Conservation (phyloP, 2,329 filamentous ascomycete genomes). For the Arachnopeziza araneosa region DNA sequence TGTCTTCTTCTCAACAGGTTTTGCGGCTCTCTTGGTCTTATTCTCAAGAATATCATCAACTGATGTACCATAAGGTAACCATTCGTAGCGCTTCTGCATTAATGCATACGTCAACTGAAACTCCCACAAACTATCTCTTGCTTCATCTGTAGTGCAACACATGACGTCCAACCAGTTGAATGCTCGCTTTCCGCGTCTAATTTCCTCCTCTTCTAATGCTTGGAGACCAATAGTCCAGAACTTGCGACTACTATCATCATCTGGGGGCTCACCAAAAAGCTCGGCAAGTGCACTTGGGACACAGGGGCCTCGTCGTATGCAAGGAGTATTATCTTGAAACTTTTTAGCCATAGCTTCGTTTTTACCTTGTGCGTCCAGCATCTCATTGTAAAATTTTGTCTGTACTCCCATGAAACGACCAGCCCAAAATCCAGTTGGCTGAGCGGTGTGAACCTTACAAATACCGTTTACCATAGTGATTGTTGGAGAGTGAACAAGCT, state of each 20-base stretch:
- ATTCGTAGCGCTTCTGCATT: background rate
- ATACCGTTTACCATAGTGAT: background rate
- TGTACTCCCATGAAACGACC: background rate
- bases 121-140: background rate
- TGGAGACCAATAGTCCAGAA: background rate
- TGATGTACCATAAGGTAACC: background rate
- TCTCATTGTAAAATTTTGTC: background rate
- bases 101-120: background rate
- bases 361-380: background rate
- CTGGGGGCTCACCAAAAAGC: background rate
- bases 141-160: background rate
- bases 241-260: background rate
- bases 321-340: background rate
- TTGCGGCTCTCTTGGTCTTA: too few relatives aligned
- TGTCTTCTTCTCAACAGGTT: background rate
- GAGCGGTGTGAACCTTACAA: background rate
- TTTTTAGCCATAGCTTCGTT: background rate
- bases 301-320: background rate
- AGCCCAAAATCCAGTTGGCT: background rate
- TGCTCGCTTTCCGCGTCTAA: background rate
- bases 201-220: background rate
- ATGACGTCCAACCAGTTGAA: background rate
- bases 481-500: background rate
- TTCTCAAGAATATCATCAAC: background rate
- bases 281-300: background rate